Evolutionary conservation across 2,329 filamentous ascomycete genomes (phyloP).

Genomic region (Davidsoniella neocaledoniae): DNA sequence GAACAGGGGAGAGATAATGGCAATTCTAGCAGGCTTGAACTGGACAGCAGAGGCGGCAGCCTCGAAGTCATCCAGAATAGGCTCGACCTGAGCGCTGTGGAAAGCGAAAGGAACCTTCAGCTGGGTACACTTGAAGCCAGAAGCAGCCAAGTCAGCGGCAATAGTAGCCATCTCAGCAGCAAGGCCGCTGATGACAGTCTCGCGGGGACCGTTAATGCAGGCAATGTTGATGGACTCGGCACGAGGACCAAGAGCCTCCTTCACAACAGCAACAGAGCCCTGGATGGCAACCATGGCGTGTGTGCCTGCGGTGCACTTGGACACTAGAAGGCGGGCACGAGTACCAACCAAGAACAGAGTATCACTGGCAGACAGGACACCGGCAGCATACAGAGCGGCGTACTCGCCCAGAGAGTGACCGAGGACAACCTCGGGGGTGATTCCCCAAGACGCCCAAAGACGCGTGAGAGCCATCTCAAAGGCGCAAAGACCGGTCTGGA

Average conservation of each 20-base stretch:
- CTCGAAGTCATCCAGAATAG: slow-evolving; percentile 42
- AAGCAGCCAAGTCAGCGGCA: slow-evolving; percentile 20
- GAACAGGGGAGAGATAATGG: slow-evolving; percentile 51
- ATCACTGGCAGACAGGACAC: slow-evolving; percentile 53
- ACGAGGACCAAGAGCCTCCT: slow-evolving; percentile 30
- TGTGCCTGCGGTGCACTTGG: slow-evolving; percentile 46
- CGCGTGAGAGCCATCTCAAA: slow-evolving; percentile 41
- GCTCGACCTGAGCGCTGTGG: slow-evolving; percentile 35
- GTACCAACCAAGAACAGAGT: slow-evolving; percentile 55
- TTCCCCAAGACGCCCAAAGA: slow-evolving; percentile 39
- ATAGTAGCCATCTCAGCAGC: slow-evolving; percentile 27
- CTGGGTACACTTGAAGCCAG: slow-evolving; percentile 26
- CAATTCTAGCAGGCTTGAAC: slow-evolving; percentile 27
- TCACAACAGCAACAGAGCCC: slow-evolving; percentile 33
- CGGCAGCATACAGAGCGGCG: slow-evolving; percentile 52
- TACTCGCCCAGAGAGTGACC: slow-evolving; percentile 58
- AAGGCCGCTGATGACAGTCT: slow-evolving; percentile 50
- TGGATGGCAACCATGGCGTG: slow-evolving; percentile 41
- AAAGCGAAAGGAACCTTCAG: slow-evolving; percentile 37
- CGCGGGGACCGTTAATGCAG: slow-evolving; percentile 59
- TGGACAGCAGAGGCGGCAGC: slow-evolving; percentile 23
- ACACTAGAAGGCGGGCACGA: slow-evolving; percentile 47
- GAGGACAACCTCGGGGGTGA: slow-evolving; percentile 36
- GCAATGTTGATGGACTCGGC: slow-evolving; percentile 33
- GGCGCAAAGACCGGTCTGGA: slow-evolving; percentile 36